phyloP scores from a whole-genome alignment of 768 basidiomycete species.

The Rhodotorula kratochvilovae region DNA sequence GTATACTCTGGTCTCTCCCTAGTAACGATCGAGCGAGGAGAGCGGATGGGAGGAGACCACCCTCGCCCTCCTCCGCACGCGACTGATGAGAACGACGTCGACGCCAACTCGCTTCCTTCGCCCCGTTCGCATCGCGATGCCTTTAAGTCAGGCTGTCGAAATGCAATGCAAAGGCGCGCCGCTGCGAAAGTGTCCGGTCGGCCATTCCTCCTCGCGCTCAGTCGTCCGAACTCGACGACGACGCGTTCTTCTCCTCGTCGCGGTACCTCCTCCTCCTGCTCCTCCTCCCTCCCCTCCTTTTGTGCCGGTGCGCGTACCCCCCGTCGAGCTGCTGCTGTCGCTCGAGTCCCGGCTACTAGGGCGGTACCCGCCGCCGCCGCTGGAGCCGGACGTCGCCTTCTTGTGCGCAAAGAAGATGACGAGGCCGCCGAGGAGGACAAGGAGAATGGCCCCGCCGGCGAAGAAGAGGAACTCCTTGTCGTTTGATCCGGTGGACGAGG shows the following conservation, averaged over 20 bases:
- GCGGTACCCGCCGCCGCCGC: too few species aligned
- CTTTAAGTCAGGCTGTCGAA: too few species aligned
- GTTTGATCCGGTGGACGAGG: neutral
- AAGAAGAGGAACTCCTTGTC: constrained; percentile 1
- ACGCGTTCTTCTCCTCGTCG: neutral
- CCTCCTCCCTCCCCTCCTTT: neutral
- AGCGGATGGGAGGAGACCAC: neutral
- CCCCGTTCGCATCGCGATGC: too few species aligned
- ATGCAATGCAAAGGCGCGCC: too few species aligned
- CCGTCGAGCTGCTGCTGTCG: neutral
- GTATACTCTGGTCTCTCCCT: neutral
- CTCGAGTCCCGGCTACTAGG: neutral
- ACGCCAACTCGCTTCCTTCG: too few species aligned
- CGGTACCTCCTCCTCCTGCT: neutral
- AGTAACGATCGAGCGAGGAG: neutral
- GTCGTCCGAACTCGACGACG: neutral
- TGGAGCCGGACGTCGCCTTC: neutral
- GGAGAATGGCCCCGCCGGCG: neutral
- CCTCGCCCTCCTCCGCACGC: neutral
- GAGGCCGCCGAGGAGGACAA: neutral
- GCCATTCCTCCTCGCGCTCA: neutral
- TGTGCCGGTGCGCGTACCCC: too few species aligned
- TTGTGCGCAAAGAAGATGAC: neutral
- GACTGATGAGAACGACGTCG: too few species aligned
- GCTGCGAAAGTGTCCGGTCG: too few species aligned